Percentiles rank a stretch among this genome's conserved stretches.
Conservation (phyloP, 169 alveolate genomes). For the Eimeria maxima region DNA sequence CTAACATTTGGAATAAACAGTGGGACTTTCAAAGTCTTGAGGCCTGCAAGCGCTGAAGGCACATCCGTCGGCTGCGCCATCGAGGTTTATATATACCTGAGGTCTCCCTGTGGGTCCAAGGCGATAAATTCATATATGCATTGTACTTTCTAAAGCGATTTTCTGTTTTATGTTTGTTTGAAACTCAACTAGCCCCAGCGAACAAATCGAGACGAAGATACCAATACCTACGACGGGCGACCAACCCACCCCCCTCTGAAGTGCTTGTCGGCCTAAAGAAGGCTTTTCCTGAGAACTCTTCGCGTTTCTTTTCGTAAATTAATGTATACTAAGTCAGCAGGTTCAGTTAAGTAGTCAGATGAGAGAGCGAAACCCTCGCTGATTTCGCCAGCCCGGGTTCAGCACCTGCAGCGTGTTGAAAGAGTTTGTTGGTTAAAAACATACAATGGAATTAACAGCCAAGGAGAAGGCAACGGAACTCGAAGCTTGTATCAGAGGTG, state of each 20-base stretch:
- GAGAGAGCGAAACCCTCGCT: not conserved
- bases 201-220: not conserved
- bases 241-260: not conserved
- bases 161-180: not conserved
- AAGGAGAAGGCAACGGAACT: not conserved
- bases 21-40: not conserved
- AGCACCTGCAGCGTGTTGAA: not conserved
- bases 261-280: not conserved
- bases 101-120: not conserved
- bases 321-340: not conserved
- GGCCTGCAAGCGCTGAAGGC: not conserved
- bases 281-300: not conserved
- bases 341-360: not conserved
- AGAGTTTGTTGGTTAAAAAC: not conserved
- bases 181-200: not conserved
- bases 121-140: not conserved
- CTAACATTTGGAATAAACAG: no score
- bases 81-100: not conserved
- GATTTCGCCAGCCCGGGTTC: not conserved
- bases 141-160: not conserved
- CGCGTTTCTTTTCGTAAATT: not conserved
- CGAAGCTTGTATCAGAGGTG: constrained; percentile 17
- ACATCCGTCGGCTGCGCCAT: not conserved
- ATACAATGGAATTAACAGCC: not conserved
- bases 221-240: not conserved